Evolutionary conservation across 2,329 filamentous ascomycete genomes (phyloP).

Genomic region (Neofusicoccum ribis): DNA sequence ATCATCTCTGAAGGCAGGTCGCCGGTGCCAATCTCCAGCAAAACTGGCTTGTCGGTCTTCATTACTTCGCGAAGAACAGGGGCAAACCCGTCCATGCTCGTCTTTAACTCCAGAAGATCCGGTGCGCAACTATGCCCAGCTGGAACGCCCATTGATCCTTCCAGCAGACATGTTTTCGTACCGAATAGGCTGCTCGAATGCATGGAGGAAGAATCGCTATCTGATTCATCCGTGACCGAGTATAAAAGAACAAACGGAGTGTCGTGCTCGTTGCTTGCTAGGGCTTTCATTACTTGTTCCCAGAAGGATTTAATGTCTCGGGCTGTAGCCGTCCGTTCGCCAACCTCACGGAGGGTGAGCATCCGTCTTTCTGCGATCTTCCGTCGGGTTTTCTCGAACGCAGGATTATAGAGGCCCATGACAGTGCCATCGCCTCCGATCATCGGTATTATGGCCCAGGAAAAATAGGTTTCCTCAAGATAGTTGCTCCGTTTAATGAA

Average conservation of each 20-base stretch:
- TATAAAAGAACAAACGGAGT: slow-evolving; percentile 77
- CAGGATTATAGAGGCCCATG: slow-evolving; percentile 75
- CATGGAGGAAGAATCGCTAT: slow-evolving; percentile 71
- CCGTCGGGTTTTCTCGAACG: slow-evolving; percentile 77
- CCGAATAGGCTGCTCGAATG: slow-evolving; percentile 66
- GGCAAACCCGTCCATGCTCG: slow-evolving; percentile 71
- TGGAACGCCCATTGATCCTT: slow-evolving; percentile 71
- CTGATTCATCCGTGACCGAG: slow-evolving; percentile 68
- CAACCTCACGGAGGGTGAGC: slow-evolving; percentile 75
- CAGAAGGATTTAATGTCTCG: slow-evolving; percentile 73
- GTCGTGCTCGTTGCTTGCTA: slow-evolving; percentile 74
- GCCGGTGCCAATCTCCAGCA: slow-evolving; percentile 66
- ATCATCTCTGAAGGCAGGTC: slow-evolving; percentile 66
- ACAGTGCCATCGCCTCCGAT: slow-evolving; percentile 73
- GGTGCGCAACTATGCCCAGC: slow-evolving; percentile 62
- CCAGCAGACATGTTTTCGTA: slow-evolving; percentile 66
- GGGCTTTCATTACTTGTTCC: slow-evolving; percentile 66
- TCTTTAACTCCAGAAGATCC: slow-evolving; percentile 65
- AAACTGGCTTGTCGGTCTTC: slow-evolving; percentile 63
- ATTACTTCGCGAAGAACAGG: slow-evolving; percentile 77
- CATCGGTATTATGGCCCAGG: slow-evolving; percentile 78
- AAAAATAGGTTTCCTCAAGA: slow-evolving; percentile 79
- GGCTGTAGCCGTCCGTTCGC: slow-evolving; percentile 72
- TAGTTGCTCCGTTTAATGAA: slow-evolving; percentile 70
- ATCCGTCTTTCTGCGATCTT: slow-evolving; percentile 79